These are phyloP conservation scores for Uronychia binucleata DNA, from an alignment of 73 alveolate genomes.

Conservation along the genomic window DNA sequence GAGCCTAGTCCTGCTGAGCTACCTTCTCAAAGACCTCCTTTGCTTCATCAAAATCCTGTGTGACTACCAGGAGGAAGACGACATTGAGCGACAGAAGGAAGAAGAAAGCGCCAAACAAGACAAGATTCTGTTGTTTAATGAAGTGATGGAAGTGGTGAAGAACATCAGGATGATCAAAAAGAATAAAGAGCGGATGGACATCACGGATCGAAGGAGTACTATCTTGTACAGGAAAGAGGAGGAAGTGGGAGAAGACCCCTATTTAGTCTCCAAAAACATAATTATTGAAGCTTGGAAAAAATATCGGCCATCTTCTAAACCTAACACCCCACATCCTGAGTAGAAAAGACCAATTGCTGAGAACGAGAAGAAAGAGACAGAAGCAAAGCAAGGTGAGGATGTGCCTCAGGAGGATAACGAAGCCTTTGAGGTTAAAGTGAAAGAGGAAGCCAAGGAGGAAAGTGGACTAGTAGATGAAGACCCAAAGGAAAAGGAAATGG, in stretches of 20 bases:
- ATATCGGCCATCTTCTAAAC: constrained; percentile 35
- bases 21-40: constrained; percentile 15
- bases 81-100: constrained; percentile 27
- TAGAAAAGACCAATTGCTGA: neutral
- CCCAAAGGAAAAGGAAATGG: neutral
- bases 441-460: constrained; percentile 16
- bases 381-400: constrained; percentile 19
- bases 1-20: constrained; percentile 7
- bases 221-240: constrained; percentile 18
- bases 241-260: constrained; percentile 2
- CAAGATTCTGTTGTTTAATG: constrained; percentile 42
- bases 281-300: constrained; percentile 60
- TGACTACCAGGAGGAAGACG: constrained; percentile 44
- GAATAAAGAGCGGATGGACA: constrained; percentile 13
- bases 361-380: constrained; percentile 14
- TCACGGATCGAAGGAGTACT: constrained; percentile 9
- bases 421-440: neutral
- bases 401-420: neutral
- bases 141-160: constrained; percentile 45
- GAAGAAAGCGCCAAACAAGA: constrained; percentile 47
- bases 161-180: constrained; percentile 30
- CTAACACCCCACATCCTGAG: constrained; percentile 16
- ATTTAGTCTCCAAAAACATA: neutral
- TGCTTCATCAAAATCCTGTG: constrained; percentile 33
- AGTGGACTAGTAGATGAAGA: neutral